Conservation (phyloP, 2,329 filamentous ascomycete species). For the Elsinoe necatrix region DNA sequence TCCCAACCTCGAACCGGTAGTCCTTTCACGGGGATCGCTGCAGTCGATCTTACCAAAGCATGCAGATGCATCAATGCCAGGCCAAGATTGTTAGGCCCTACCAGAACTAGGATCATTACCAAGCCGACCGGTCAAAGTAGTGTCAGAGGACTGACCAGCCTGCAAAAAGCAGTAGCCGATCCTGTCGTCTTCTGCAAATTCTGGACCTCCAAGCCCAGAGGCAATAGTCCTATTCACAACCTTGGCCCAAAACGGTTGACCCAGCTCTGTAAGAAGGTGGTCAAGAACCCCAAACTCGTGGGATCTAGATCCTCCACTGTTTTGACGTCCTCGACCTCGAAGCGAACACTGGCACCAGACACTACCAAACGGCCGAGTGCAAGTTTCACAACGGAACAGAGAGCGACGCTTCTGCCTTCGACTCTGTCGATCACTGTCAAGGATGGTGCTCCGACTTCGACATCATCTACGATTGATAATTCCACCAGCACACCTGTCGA, state of each 20-base stretch:
- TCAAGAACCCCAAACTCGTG: conserved; percentile 1
- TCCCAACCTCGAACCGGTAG: not conserved
- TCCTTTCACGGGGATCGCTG: conserved; percentile 2
- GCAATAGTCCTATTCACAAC: not conserved
- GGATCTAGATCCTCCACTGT: not conserved
- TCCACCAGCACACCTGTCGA: not conserved
- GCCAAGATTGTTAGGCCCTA: not conserved
- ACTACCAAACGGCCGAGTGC: not conserved
- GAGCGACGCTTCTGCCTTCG: not conserved
- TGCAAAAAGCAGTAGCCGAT: conserved; percentile 11
- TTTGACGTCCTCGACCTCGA: not conserved
- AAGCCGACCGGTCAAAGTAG: not conserved
- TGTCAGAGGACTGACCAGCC: not conserved
- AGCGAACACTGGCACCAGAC: not conserved
- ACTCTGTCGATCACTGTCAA: not conserved
- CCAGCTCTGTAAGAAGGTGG: conserved; percentile 8
- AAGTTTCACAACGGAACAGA: not conserved
- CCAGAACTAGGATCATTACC: conserved; percentile 5
- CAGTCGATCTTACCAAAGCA: not conserved
- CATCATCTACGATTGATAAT: not conserved
- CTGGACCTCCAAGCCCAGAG: not conserved
- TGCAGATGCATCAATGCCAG: conserved; percentile 6
- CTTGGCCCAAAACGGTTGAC: not conserved
- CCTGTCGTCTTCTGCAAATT: conserved; percentile 15
- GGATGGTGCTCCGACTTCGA: not conserved